These are phyloP conservation scores for Dendrobium nobile DNA, from an alignment of 106 monocot species.

Conservation along the genomic window DNA sequence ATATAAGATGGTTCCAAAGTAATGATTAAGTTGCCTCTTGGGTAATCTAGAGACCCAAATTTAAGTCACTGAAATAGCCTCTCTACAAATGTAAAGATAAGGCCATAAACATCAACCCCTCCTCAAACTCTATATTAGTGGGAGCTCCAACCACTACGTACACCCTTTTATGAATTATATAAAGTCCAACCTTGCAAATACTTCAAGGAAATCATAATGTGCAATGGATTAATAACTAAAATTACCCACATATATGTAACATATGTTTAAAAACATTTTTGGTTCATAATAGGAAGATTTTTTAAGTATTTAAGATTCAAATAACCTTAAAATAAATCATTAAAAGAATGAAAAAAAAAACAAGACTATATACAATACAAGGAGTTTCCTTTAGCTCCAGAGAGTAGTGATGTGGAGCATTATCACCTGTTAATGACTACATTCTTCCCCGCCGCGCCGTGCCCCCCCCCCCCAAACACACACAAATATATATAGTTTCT, in stretches of 20 bases:
- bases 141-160: too few relatives aligned
- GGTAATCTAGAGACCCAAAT: background rate
- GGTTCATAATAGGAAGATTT: background rate
- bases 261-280: background rate
- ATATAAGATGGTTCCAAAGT: too few relatives aligned
- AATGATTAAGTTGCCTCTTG: too few relatives aligned
- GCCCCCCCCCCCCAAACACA: too few relatives aligned
- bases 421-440: background rate
- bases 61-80: background rate
- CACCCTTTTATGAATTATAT: too few relatives aligned
- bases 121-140: too few relatives aligned
- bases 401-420: background rate
- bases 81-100: background rate
- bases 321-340: background rate
- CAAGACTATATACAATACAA: background rate
- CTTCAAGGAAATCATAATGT: too few relatives aligned
- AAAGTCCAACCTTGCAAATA: too few relatives aligned
- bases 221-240: too few relatives aligned
- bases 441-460: background rate
- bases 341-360: background rate
- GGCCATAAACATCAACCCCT: too few relatives aligned
- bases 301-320: background rate
- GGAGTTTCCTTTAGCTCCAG: background rate
- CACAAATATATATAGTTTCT: too few relatives aligned
- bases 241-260: background rate